Percentiles rank a stretch among this genome's conserved stretches.
phyloP scores from a whole-genome alignment of 2,329 filamentous ascomycete genomes.

The Fusarium sp. region DNA sequence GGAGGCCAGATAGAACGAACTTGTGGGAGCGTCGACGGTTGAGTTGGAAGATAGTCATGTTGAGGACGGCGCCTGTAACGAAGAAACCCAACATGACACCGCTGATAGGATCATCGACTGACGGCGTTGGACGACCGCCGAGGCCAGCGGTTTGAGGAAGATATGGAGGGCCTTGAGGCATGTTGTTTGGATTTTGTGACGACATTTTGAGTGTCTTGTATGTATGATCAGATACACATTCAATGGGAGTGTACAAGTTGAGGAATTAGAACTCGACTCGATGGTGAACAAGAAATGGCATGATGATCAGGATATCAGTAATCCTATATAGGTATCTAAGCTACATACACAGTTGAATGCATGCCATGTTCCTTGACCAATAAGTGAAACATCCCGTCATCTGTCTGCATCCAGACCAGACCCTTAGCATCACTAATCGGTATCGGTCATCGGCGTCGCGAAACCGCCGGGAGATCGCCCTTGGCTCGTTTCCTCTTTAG shows the following conservation, averaged over 20 bases:
- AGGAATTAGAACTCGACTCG: background rate
- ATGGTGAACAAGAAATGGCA: background rate
- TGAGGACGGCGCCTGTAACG: constrained; percentile 60
- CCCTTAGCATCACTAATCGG: background rate
- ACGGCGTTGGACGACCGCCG: constrained; percentile 67
- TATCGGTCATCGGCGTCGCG: constrained; percentile 38
- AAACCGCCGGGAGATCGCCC: constrained; percentile 18
- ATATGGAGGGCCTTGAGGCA: constrained; percentile 52
- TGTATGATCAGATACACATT: background rate
- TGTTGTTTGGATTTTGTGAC: constrained; percentile 16
- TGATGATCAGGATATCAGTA: background rate
- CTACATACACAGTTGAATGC: background rate
- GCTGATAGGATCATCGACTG: constrained; percentile 72
- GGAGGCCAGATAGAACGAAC: constrained; percentile 67
- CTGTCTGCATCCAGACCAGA: background rate
- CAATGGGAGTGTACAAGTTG: background rate
- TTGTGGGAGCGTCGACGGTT: constrained; percentile 64
- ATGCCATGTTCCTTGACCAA: background rate
- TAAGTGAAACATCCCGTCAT: background rate
- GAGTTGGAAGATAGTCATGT: constrained; percentile 68
- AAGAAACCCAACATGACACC: constrained; percentile 72
- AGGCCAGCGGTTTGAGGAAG: constrained; percentile 58
- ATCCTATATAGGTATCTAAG: background rate
- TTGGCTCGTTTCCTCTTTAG: constrained; percentile 33
- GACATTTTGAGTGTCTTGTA: constrained; percentile 22